Percentiles rank a stretch among this genome's conserved stretches.
Evolutionary conservation across 2,329 filamentous ascomycete genomes (phyloP).

Genomic region (Fusarium anthophilum): DNA sequence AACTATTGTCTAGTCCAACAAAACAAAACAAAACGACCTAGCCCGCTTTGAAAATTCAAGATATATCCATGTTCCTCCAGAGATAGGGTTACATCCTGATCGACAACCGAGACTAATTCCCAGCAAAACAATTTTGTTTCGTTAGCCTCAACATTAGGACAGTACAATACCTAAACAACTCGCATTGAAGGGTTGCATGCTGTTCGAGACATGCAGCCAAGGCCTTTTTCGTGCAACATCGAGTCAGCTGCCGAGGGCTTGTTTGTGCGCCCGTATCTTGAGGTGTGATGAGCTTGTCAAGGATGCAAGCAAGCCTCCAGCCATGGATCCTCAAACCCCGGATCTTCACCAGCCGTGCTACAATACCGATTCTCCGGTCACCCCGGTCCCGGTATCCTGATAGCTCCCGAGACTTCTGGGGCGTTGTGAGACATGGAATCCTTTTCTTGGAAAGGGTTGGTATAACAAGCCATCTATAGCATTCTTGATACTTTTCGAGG

Average conservation of each 20-base stretch:
- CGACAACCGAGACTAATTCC: conserved; percentile 20
- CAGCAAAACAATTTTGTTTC: neutral
- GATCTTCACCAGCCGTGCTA: conserved; percentile 5
- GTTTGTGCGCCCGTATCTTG: neutral
- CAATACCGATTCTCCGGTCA: conserved; percentile 25
- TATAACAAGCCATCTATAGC: conserved; percentile 2
- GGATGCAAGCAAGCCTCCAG: neutral
- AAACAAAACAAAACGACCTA: neutral
- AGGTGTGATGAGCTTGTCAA: neutral
- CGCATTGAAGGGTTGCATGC: neutral
- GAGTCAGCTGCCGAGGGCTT: neutral
- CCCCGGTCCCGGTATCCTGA: conserved; percentile 7
- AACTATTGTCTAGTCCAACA: neutral
- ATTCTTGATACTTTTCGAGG: neutral
- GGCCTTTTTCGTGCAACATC: conserved; percentile 5
- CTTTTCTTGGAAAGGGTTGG: neutral
- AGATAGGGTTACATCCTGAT: conserved; percentile 35
- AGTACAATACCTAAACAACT: neutral
- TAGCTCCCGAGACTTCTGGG: neutral
- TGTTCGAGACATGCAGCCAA: neutral
- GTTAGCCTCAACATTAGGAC: conserved; percentile 4
- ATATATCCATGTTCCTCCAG: conserved; percentile 20
- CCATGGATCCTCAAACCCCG: conserved; percentile 14
- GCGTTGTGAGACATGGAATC: conserved; percentile 27
- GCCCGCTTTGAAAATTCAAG: conserved; percentile 5